Evolutionary conservation across 2,329 filamentous ascomycete genomes (phyloP).

Genomic region (Pezicula carpinea): DNA sequence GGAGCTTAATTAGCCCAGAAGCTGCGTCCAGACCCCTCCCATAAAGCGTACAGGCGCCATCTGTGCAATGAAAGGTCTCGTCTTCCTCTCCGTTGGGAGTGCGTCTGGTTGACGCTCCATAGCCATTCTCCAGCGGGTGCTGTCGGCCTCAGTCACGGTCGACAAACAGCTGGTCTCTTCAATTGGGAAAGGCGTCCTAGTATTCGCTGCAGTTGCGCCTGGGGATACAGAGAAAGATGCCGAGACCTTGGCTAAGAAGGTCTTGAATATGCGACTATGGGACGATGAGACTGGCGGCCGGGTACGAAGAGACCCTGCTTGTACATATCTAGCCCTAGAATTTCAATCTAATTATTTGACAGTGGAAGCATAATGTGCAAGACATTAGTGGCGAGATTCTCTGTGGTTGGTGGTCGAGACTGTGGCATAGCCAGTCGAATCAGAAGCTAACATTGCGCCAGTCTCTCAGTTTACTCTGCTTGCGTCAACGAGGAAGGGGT

Average conservation of each 20-base stretch:
- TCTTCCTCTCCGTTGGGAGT: neutral
- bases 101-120: constrained; percentile 17
- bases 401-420: constrained; percentile 60
- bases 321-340: constrained; percentile 2
- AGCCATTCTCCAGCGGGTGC: constrained; percentile 91
- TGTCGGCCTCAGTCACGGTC: constrained; percentile 93
- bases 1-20: too few species aligned
- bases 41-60: too few species aligned
- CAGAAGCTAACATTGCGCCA: constrained; percentile 31
- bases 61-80: constrained; percentile 32
- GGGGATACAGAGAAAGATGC: constrained; percentile 88
- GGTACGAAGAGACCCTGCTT: constrained; percentile 14
- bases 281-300: constrained; percentile 35
- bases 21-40: too few species aligned
- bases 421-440: neutral
- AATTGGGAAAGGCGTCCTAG: constrained; percentile 84
- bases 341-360: constrained; percentile 12
- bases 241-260: constrained; percentile 76
- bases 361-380: constrained; percentile 89
- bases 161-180: constrained; percentile 86
- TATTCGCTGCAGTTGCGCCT: constrained; percentile 86
- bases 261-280: constrained; percentile 89
- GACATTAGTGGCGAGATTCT: constrained; percentile 89
- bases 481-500: constrained; percentile 91
- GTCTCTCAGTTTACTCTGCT: constrained; percentile 96